Conservation (phyloP, 1,139 yeast species). For the Yamadazyma jaroonii region DNA sequence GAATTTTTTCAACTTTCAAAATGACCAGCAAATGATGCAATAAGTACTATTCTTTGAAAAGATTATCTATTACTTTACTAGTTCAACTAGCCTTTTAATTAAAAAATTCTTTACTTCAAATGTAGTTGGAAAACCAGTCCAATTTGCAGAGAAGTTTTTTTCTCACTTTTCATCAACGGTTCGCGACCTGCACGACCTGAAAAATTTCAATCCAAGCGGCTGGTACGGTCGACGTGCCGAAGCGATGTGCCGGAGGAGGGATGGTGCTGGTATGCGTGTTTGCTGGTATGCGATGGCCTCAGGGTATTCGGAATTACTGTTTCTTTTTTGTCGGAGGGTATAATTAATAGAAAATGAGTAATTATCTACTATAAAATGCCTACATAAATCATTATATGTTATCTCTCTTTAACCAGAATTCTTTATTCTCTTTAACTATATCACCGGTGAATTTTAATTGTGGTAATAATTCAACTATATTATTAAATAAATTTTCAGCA, state of each 20-base stretch:
- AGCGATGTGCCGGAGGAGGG: no score
- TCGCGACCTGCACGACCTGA: slow-evolving; percentile 1
- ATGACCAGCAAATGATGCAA: no score
- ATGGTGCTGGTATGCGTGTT: no score
- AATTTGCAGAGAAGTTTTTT: slow-evolving; percentile 3
- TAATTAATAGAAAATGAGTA: no score
- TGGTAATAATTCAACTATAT: slow-evolving; percentile 57
- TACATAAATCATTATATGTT: slow-evolving; percentile 4
- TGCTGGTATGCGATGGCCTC: no score
- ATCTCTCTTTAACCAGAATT: slow-evolving; percentile 33
- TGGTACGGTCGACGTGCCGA: background rate
- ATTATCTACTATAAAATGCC: no score
- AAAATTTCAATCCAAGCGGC: background rate
- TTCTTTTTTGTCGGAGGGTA: no score
- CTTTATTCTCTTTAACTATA: slow-evolving; percentile 43
- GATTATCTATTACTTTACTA: background rate
- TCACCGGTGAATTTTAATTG: slow-evolving; percentile 52
- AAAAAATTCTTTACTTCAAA: background rate
- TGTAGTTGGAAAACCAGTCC: slow-evolving; percentile 3
- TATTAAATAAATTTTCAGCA: slow-evolving; percentile 72
- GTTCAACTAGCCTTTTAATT: background rate
- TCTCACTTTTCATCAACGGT: slow-evolving; percentile 5
- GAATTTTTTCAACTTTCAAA: no score
- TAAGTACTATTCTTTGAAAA: no score
- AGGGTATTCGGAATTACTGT: no score